Evolutionary conservation across 129 eudicot species (phyloP).

Genomic region (Flaveria robusta): DNA sequence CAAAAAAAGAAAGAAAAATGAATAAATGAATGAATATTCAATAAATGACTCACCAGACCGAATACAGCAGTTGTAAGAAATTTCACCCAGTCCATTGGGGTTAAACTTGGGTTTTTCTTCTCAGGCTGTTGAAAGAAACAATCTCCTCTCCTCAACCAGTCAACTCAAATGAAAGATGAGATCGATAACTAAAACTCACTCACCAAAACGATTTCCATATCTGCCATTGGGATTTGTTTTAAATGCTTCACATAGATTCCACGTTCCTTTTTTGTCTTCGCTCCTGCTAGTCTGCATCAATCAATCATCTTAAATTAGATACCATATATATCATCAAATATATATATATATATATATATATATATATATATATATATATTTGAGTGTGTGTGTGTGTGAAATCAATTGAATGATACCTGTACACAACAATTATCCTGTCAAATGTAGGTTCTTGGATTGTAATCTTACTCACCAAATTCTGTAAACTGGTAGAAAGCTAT

Average conservation of each 20-base stretch:
- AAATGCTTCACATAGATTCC: slow-evolving; percentile 91
- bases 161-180: too few relatives aligned
- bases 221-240: slow-evolving; percentile 96
- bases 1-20: neutral
- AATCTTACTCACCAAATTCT: slow-evolving; percentile 63
- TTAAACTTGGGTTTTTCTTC: slow-evolving; percentile 91
- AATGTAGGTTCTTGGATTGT: slow-evolving; percentile 97
- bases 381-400: neutral
- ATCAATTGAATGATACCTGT: slow-evolving; percentile 55
- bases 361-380: too few relatives aligned
- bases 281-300: slow-evolving; percentile 62
- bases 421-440: slow-evolving; percentile 93
- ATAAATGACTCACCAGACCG: slow-evolving; percentile 69
- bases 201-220: slow-evolving; percentile 93
- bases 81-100: slow-evolving; percentile 97
- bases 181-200: slow-evolving; percentile 13
- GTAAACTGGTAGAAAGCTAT: slow-evolving; percentile 47
- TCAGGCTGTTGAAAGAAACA: slow-evolving; percentile 59
- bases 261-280: slow-evolving; percentile 50
- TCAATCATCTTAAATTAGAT: neutral
- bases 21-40: neutral
- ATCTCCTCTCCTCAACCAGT: too few relatives aligned
- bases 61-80: slow-evolving; percentile 72
- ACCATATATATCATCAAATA: neutral
- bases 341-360: too few relatives aligned